Evolutionary conservation across 768 basidiomycete genomes (phyloP).

Genomic region (Boletus pseudopeckii): DNA sequence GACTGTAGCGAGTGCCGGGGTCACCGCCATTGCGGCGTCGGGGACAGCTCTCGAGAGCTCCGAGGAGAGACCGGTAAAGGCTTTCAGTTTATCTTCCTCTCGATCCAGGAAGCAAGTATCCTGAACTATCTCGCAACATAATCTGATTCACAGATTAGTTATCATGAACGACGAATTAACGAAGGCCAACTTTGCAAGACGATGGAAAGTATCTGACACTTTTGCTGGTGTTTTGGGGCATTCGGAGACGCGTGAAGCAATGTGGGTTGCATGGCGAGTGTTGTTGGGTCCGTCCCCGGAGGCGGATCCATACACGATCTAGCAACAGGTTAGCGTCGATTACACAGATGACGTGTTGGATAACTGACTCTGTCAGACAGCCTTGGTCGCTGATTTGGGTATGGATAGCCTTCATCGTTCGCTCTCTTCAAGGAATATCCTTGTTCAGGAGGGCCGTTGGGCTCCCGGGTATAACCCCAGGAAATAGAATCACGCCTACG

Average conservation of each 20-base stretch:
- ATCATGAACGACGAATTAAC: conserved; percentile 4
- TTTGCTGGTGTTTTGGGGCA: conserved; percentile 7
- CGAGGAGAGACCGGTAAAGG: conserved; percentile 47
- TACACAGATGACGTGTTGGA: background rate
- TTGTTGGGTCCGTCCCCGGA: conserved; percentile 4
- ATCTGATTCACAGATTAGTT: conserved; percentile 30
- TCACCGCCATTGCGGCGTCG: conserved; percentile 40
- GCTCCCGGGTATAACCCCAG: conserved; percentile 21
- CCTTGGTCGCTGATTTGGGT: conserved; percentile 29
- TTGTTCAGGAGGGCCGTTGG: conserved; percentile 12
- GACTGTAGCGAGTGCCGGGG: conserved; percentile 45
- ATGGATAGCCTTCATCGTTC: conserved; percentile 22
- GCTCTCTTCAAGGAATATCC: conserved; percentile 24
- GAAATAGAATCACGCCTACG: conserved; percentile 25
- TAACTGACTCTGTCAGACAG: conserved; percentile 27
- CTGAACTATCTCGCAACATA: conserved; percentile 45
- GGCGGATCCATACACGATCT: conserved; percentile 14
- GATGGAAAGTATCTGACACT: conserved; percentile 35
- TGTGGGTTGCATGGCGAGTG: conserved; percentile 1
- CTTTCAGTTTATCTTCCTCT: conserved; percentile 47
- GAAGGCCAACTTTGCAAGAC: conserved; percentile 35
- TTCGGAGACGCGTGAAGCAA: background rate
- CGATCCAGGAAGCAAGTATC: conserved; percentile 40
- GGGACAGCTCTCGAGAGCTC: conserved; percentile 44
- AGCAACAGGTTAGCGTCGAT: conserved; percentile 10